Conservation (phyloP, 169 alveolate genomes). For the Ichthyophthirius multifiliis region DNA sequence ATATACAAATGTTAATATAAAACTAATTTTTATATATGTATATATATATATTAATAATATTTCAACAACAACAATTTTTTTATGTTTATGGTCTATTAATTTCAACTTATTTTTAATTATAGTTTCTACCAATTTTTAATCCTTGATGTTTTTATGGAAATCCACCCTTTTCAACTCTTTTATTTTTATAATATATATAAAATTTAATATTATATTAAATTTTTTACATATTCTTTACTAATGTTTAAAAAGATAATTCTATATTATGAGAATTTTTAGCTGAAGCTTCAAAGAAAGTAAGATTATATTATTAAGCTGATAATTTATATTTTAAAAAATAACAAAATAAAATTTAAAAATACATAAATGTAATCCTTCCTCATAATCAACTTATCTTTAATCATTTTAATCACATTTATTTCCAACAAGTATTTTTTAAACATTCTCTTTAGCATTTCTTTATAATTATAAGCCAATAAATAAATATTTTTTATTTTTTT, state of each 20-base stretch:
- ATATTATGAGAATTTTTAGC: slow-evolving; percentile 37
- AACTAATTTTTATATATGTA: too few species aligned
- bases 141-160: too few species aligned
- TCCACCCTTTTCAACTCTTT: too few species aligned
- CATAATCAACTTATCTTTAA: slow-evolving; percentile 63
- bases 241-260: slow-evolving; percentile 22
- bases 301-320: slow-evolving; percentile 30
- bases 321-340: not conserved
- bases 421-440: slow-evolving; percentile 69
- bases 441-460: slow-evolving; percentile 55
- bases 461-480: not conserved
- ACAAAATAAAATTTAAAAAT: not conserved
- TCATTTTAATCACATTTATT: slow-evolving; percentile 76
- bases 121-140: too few species aligned
- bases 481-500: not conserved
- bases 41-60: too few species aligned
- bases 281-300: slow-evolving; percentile 37
- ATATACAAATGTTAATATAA: too few species aligned
- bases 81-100: too few species aligned
- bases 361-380: slow-evolving; percentile 68
- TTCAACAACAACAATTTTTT: too few species aligned
- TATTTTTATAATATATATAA: too few species aligned
- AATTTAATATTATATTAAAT: too few species aligned
- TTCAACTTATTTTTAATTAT: too few species aligned
- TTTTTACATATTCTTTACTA: slow-evolving; percentile 35